Evolutionary conservation across 306 rosid genomes (phyloP), one percentile per base, ranked within the genome.

Genomic region (Cucurbita pepo): DNA sequence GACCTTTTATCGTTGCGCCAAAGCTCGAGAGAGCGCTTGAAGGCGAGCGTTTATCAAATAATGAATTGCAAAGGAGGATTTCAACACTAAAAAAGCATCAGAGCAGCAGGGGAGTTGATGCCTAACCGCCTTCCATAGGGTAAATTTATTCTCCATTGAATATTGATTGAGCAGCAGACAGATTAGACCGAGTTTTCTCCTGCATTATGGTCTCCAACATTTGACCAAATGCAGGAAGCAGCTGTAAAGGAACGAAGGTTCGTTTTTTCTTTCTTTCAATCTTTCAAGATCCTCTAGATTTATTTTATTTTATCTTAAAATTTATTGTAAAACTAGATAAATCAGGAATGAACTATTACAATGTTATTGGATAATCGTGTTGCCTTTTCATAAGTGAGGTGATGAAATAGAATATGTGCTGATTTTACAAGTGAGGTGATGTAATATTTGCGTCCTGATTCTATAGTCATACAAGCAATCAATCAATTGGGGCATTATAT

Each of bases 11-110:
- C 10, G 3, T 47, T 74, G 56, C 4, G 13, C 1, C 4, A 52
- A 48, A 86, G 90, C 90, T 86, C 63, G 90, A 86, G 73, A 79
- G 88, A 77, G 90, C 90, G 18, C 25, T 86, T 56, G 90, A 86
- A 75, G 80, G 69, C 0, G 88, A 86, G 79, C 72, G 83, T 45
- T 76, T 79, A 11, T 79, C 90, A 56, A 86, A 83, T 83, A 76
- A 83, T 54, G 90, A 83, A 54, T n/a, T 86, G 67, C 90, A 86
- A 61, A 86, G 73, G 85, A 83, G 76, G 83, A 82, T 83, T 72
- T 61, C 87, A 19, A 52, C 69, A 21, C 72, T 69, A 38, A 79
- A 80, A 66, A 85, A 14, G 37, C 83, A 55, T 69, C 74, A 63
- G 79, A 59, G 55, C 56, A 43, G 70, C 67, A 43, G 8, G 57